Evolutionary conservation across 768 basidiomycete species (phyloP), one percentile per base, ranked within the genome.

Genomic region (Multifurca ochricompacta): DNA sequence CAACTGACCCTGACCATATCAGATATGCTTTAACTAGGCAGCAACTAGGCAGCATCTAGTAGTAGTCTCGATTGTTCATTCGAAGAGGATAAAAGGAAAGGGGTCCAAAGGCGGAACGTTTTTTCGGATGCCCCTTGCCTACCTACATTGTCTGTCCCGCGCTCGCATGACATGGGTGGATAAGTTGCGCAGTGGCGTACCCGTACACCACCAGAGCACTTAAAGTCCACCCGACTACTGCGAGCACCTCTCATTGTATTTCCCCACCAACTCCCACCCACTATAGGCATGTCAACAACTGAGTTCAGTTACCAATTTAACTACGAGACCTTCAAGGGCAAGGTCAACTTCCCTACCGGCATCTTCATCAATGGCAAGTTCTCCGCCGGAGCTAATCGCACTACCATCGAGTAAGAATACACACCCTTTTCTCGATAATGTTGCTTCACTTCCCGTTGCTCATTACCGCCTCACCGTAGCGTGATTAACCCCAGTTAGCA

Each of bases 301-400:
- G 13, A 9, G 30, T 78, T 74, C 69, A 63, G 65, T 7, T 69
- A 83, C 70, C 66, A 71, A 18, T 83, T 83, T 59, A 68, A 83
- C 46, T 78, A 77, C 13, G 70, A 70, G 40, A 59, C 70, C 56
- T 85, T 68, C 78, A n/a, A n/a, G n/a, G n/a, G n/a, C n/a, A n/a
- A n/a, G n/a, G n/a, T n/a, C n/a, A n/a, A n/a, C n/a, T n/a, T 86
- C 58, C 70, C 72, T 61, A 84, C 85, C 6, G 85, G 86, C 27
- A 64, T 89, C 51, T 90, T 82, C 73, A 86, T 91, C 66, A 73
- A 79, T 63, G 81, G 82, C 62, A 65, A 87, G 67, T 90, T 77
- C 62, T 69, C 78, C 13, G 78, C 81, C 35, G 79, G 81, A 23
- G 71, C 74, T 18, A 71, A 76, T 9, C 68, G 71, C 3, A 76